Base-by-base conservation (phyloP, 805 yeast genomes). In the Wickerhamiella lipophila region DNA sequence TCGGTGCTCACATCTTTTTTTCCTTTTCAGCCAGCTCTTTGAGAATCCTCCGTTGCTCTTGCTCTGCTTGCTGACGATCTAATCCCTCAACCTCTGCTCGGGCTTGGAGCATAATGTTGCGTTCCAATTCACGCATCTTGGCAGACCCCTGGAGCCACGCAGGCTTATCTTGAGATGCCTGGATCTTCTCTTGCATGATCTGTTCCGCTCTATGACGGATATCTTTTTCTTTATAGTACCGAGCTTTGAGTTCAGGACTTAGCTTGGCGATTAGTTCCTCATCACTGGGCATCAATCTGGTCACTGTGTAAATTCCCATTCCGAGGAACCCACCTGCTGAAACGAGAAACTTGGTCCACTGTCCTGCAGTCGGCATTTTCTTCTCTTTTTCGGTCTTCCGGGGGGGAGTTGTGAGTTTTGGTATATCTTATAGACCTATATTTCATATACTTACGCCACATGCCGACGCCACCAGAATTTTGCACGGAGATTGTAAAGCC, bases 231-330 rank as follows among this genome's bases (percentile, higher is more conserved):
- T 71, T 67, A 56, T 81, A 87, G 62, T 83, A 85, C 52, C 83
- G 81, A 18, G 78, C 78, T 54, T 85, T 71, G 40, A 87, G 68
- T 60, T 88, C 95, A 1, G 97, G 96, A 6, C 94, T 82, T 55
- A 87, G 71, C 46, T 73, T 65, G 0, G 79, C 76, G 36, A 87
- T 72, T 26, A 88, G 64, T 59, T 88, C 75, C 57, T 86, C 95
- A 55, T 84, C 94, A 1, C 88, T 75, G 2, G 97, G 97, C 0
- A 86, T 79, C 0, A 88, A 77, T 63, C 76, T 83, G 54, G 79
- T 81, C 67, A 67, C 81, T 15, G 82, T 67, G 5, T 83, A 55
- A 0, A 79, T 75, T n/a, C 96, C 97, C 0, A 77, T 58, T 4
- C 81, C 84, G 2, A 84, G 68, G 29, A 26, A 48, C 16, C 16